phyloP scores from a whole-genome alignment of 192 early-diverging fungal species.

The Oehlia diaphana region DNA sequence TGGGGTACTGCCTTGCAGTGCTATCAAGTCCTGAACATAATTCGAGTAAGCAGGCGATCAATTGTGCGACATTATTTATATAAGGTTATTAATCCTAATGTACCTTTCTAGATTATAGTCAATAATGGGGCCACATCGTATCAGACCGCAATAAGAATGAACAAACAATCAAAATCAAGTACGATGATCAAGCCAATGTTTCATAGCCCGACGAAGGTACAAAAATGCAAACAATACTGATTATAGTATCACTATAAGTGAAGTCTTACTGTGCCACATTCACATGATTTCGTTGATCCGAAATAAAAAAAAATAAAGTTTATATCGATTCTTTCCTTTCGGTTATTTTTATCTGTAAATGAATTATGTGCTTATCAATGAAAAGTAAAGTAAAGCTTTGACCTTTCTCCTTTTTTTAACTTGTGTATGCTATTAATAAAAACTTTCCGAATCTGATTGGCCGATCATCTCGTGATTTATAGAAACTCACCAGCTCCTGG shows the following conservation, averaged over 20 bases:
- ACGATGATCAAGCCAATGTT: slow-evolving; percentile 29
- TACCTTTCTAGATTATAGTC: slow-evolving; percentile 26
- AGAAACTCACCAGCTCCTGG: background rate
- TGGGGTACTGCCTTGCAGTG: slow-evolving; percentile 30
- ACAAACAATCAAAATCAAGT: slow-evolving; percentile 18
- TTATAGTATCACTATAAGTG: too few species aligned
- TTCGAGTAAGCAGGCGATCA: slow-evolving; percentile 22
- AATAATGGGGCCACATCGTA: slow-evolving; percentile 25
- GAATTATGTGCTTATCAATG: too few species aligned
- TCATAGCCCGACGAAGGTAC: slow-evolving; percentile 26
- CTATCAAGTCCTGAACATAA: slow-evolving; percentile 29
- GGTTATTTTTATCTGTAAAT: too few species aligned
- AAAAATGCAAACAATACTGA: too few species aligned
- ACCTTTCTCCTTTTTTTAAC: too few species aligned
- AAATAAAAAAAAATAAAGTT: too few species aligned
- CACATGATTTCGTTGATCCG: too few species aligned
- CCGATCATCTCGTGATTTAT: slow-evolving; percentile 16
- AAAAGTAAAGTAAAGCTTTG: too few species aligned
- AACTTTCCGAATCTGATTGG: slow-evolving; percentile 9
- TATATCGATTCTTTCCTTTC: too few species aligned
- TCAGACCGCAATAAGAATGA: slow-evolving; percentile 29
- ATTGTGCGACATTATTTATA: slow-evolving; percentile 8
- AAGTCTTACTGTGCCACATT: too few species aligned
- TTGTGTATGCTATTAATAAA: slow-evolving; percentile 1
- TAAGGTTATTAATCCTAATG: slow-evolving; percentile 22